These are phyloP conservation scores for Aspergillus calidoustus DNA, from an alignment of 2,329 filamentous ascomycete species.

Conservation along the genomic window DNA sequence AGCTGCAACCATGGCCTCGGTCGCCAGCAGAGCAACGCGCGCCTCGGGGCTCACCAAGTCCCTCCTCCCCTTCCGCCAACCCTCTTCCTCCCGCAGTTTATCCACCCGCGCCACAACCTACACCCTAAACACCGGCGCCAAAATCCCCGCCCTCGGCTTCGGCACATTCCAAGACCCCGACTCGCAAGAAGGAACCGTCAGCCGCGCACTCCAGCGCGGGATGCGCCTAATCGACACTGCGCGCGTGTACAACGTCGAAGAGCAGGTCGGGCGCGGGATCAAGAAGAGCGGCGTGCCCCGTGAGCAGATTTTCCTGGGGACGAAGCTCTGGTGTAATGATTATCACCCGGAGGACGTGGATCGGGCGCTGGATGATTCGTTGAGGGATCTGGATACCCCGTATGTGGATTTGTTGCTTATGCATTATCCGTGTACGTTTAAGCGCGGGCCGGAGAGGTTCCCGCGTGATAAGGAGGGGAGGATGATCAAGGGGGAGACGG, in stretches of 20 bases:
- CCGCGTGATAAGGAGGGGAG: slow-evolving; percentile 61
- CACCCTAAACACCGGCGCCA: slow-evolving; percentile 62
- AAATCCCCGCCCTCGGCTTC: slow-evolving; percentile 63
- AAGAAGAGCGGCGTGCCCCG: slow-evolving; percentile 65
- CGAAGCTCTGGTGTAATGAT: slow-evolving; percentile 65
- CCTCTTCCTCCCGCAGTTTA: too few species aligned
- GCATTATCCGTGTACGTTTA: slow-evolving; percentile 50
- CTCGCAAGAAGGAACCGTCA: slow-evolving; percentile 48
- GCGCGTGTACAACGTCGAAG: slow-evolving; percentile 53
- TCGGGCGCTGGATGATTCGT: slow-evolving; percentile 60
- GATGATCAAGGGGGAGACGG: slow-evolving; percentile 57
- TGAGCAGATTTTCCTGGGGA: slow-evolving; percentile 47
- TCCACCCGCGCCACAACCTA: background rate
- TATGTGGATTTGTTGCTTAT: slow-evolving; percentile 70
- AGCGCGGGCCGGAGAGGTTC: slow-evolving; percentile 21
- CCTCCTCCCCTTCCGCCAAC: too few species aligned
- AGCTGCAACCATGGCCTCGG: too few species aligned
- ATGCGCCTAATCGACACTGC: slow-evolving; percentile 46
- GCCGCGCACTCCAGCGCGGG: slow-evolving; percentile 40
- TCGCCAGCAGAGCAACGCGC: too few species aligned
- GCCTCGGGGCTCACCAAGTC: too few species aligned
- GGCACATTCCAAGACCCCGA: slow-evolving; percentile 54
- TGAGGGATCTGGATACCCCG: slow-evolving; percentile 63
- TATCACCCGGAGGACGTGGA: slow-evolving; percentile 63
- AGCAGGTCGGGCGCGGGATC: slow-evolving; percentile 64